phyloP scores from a whole-genome alignment of 2,329 filamentous ascomycete species.

The Arthrinium phaeospermum region DNA sequence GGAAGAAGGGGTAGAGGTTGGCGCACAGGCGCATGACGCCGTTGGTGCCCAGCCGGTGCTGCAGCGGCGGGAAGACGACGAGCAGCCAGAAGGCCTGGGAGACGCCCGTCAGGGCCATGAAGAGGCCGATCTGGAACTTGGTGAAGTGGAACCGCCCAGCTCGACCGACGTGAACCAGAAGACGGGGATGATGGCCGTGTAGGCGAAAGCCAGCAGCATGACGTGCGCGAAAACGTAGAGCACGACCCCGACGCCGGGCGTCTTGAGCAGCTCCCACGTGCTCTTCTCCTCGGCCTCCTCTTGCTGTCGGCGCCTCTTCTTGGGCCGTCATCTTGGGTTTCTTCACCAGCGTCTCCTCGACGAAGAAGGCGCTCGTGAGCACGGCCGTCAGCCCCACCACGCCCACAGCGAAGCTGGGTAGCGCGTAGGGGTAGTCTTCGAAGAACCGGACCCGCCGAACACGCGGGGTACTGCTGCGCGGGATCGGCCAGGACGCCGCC shows the following conservation, averaged over 20 bases:
- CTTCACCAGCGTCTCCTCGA: conserved; percentile 64
- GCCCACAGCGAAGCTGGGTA: conserved; percentile 66
- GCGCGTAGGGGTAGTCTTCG: conserved; percentile 67
- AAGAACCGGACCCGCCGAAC: conserved; percentile 66
- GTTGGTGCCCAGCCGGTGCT: conserved; percentile 69
- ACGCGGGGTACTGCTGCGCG: conserved; percentile 63
- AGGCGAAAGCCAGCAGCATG: conserved; percentile 72
- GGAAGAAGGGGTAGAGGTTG: conserved; percentile 67
- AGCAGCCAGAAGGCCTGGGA: conserved; percentile 76
- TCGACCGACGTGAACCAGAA: conserved; percentile 68
- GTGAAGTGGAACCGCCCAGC: conserved; percentile 69
- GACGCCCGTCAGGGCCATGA: conserved; percentile 68
- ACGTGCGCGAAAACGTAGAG: conserved; percentile 70
- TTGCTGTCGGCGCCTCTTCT: conserved; percentile 25
- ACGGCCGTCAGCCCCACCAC: conserved; percentile 59
- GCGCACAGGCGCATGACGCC: conserved; percentile 66
- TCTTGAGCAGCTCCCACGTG: conserved; percentile 60
- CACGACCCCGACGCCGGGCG: conserved; percentile 69
- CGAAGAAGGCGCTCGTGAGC: conserved; percentile 57
- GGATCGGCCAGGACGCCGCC: conserved; percentile 75
- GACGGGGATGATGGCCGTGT: conserved; percentile 73
- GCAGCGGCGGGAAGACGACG: conserved; percentile 70
- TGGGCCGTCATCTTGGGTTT: conserved; percentile 29
- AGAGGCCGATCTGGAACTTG: conserved; percentile 66
- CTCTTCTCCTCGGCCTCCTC: conserved; percentile 36